These are phyloP conservation scores for Paraphaeosphaeria sporulosa DNA, from an alignment of 2,329 filamentous ascomycete genomes.

Conservation along the genomic window DNA sequence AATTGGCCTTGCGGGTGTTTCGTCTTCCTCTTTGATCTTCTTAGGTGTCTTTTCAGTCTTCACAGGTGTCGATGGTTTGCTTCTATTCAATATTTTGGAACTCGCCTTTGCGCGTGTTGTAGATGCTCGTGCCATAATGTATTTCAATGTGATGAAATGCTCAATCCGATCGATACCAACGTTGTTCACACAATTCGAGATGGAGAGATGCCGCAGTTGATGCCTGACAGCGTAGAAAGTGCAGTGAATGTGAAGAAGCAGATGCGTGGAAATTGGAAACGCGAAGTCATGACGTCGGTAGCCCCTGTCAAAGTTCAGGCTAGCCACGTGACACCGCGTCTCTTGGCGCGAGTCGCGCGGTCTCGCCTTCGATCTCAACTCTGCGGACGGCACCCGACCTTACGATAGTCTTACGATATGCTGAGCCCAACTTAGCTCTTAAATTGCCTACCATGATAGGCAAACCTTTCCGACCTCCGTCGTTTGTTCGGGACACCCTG, in stretches of 20 bases:
- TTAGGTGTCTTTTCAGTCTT: background rate
- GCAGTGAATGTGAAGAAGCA: no score
- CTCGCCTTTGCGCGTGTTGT: background rate
- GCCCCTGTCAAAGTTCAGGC: background rate
- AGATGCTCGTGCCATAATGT: background rate
- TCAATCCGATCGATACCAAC: background rate
- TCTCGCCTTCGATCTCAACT: background rate
- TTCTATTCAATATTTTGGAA: background rate
- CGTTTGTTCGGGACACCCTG: constrained; percentile 36
- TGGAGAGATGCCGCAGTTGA: no score
- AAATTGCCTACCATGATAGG: constrained; percentile 23
- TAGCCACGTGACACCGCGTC: background rate
- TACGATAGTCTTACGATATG: background rate
- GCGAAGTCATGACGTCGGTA: background rate
- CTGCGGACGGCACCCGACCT: background rate
- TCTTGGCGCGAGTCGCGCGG: background rate
- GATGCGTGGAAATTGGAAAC: background rate
- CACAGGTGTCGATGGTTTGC: background rate
- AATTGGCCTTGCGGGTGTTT: background rate
- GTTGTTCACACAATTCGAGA: no score
- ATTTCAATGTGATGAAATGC: background rate
- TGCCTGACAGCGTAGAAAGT: no score
- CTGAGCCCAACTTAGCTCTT: background rate
- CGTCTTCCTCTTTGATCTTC: background rate
- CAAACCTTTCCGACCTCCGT: constrained; percentile 47